Evolutionary conservation across 306 rosid species (phyloP).

Genomic region (Prunus mume): DNA sequence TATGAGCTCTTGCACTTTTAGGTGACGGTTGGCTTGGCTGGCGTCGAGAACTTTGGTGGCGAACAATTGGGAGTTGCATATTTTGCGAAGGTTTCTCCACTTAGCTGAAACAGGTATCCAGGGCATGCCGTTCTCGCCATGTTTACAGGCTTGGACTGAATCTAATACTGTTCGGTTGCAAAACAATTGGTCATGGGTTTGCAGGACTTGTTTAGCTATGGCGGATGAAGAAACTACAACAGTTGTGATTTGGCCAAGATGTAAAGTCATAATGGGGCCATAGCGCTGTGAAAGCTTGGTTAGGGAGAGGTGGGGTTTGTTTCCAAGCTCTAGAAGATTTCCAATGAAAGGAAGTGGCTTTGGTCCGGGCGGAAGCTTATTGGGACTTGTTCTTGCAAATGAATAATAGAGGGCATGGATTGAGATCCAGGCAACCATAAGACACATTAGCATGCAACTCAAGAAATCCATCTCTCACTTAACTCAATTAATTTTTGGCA

Average conservation of each 20-base stretch:
- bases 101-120: conserved; percentile 23
- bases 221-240: conserved; percentile 10
- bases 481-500: no score
- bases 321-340: conserved; percentile 35
- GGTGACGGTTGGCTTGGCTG: conserved; percentile 7
- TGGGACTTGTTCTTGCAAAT: background rate
- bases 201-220: conserved; percentile 1
- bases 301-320: background rate
- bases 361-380: conserved; percentile 52
- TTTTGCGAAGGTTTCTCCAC: conserved; percentile 14
- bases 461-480: background rate
- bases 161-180: conserved; percentile 19
- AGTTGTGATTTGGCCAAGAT: conserved; percentile 26
- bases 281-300: background rate
- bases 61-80: conserved; percentile 8
- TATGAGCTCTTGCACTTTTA: conserved; percentile 17
- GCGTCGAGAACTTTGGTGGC: conserved; percentile 15
- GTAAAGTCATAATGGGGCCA: conserved; percentile 27
- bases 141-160: conserved; percentile 6
- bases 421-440: no score
- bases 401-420: no score
- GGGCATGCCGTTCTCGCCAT: background rate
- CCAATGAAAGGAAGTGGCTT: conserved; percentile 43
- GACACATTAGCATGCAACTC: no score
- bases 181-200: conserved; percentile 17